Evolutionary conservation across 345 rosid species (phyloP).

Genomic region (Arabis hirsuta): DNA sequence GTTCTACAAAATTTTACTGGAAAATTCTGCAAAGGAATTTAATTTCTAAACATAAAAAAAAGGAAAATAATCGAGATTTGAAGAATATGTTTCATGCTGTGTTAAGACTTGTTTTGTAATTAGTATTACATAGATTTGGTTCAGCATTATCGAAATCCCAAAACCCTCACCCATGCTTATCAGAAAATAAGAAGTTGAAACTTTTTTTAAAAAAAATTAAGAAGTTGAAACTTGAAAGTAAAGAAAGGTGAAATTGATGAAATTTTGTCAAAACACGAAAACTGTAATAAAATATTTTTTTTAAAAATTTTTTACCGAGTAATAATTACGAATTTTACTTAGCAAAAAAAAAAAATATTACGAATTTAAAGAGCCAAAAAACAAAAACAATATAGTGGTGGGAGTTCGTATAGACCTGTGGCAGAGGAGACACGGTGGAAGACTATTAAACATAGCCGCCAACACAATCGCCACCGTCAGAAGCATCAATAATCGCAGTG

Average conservation of each 20-base stretch:
- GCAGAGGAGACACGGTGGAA: conserved; percentile 26
- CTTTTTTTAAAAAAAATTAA: neutral
- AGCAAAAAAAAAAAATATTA: neutral
- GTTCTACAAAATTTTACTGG: neutral
- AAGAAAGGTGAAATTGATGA: neutral
- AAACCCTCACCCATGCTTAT: neutral
- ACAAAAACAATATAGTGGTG: neutral
- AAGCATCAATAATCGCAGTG: conserved; percentile 4
- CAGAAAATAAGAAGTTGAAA: neutral
- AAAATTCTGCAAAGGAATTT: neutral
- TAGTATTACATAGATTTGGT: too few species aligned
- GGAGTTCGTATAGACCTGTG: conserved; percentile 28
- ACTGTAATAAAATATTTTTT: neutral
- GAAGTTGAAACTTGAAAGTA: neutral
- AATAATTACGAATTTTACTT: neutral
- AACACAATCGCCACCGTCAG: conserved; percentile 16
- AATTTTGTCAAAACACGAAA: neutral
- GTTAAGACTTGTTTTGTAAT: too few species aligned
- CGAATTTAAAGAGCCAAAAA: neutral
- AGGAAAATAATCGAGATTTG: too few species aligned
- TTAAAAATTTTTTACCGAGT: too few species aligned
- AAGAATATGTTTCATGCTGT: neutral
- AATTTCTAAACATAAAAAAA: too few species aligned
- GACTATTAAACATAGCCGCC: conserved; percentile 1
- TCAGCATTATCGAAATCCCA: neutral